Evolutionary conservation across 2,329 filamentous ascomycete species (phyloP).

Genomic region (Arthrobotrys sinensis): DNA sequence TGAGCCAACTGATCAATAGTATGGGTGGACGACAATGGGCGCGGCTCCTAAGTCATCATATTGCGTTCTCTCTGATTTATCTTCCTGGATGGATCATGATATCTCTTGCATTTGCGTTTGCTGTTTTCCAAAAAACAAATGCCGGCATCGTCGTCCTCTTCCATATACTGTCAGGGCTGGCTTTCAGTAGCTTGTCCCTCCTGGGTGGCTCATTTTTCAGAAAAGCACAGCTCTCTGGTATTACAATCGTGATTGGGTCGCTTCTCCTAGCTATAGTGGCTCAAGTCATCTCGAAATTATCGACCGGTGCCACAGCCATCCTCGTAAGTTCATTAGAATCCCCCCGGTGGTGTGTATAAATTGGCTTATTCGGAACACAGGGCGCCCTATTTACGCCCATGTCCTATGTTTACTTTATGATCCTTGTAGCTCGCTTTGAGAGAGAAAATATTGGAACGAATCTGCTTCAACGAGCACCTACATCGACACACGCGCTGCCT

Average conservation of each 20-base stretch:
- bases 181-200: slow-evolving; percentile 84
- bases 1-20: slow-evolving; percentile 88
- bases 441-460: slow-evolving; percentile 74
- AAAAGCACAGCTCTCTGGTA: slow-evolving; percentile 88
- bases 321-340: slow-evolving; percentile 67
- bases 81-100: slow-evolving; percentile 86
- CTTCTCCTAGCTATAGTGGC: slow-evolving; percentile 85
- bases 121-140: slow-evolving; percentile 78
- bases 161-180: slow-evolving; percentile 81
- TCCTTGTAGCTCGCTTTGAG: slow-evolving; percentile 84
- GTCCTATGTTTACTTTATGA: slow-evolving; percentile 86
- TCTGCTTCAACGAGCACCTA: slow-evolving; percentile 75
- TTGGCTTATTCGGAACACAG: slow-evolving; percentile 15
- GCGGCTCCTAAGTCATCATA: slow-evolving; percentile 82
- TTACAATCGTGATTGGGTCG: slow-evolving; percentile 80
- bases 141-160: slow-evolving; percentile 79
- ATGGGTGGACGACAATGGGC: slow-evolving; percentile 87
- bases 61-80: slow-evolving; percentile 85
- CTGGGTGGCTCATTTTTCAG: slow-evolving; percentile 87
- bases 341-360: background rate
- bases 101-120: slow-evolving; percentile 75
- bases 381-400: slow-evolving; percentile 87
- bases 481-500: slow-evolving; percentile 78
- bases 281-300: slow-evolving; percentile 78
- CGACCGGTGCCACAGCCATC: slow-evolving; percentile 77